phyloP scores from a whole-genome alignment of 192 early-diverging fungal genomes.

The Rhizoclosmatium globosum region DNA sequence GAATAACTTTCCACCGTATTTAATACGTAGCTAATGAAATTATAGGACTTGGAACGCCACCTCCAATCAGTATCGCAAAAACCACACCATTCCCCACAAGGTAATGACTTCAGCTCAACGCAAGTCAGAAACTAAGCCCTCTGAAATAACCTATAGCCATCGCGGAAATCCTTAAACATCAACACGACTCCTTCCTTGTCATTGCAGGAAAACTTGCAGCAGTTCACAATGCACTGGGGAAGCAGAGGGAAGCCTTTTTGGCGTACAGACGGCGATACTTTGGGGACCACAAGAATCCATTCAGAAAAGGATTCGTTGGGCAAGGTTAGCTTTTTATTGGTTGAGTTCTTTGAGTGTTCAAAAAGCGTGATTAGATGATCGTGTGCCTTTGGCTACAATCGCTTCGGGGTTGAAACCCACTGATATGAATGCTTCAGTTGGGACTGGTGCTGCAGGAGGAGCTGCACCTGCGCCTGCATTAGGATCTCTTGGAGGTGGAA shows the following conservation, averaged over 20 bases:
- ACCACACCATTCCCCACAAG: slow-evolving; percentile 31
- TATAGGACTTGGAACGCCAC: slow-evolving; percentile 35
- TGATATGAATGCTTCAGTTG: not conserved
- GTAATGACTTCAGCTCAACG: not conserved
- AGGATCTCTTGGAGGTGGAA: not conserved
- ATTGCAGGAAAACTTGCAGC: slow-evolving; percentile 42
- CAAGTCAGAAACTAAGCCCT: not conserved
- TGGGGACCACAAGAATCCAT: slow-evolving; percentile 33
- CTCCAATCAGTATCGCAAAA: slow-evolving; percentile 23
- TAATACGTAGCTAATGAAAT: not conserved
- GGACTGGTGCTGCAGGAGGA: not conserved
- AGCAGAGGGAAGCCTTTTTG: slow-evolving; percentile 35
- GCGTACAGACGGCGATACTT: slow-evolving; percentile 39
- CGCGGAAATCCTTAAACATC: slow-evolving; percentile 38
- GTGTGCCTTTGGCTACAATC: not conserved
- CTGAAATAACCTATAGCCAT: slow-evolving; percentile 30
- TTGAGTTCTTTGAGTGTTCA: not conserved
- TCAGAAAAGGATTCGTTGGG: slow-evolving; percentile 20
- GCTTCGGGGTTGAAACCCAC: not conserved
- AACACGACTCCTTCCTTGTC: slow-evolving; percentile 45
- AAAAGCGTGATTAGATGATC: not conserved
- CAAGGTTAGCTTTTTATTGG: slow-evolving; percentile 14
- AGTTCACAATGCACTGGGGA: slow-evolving; percentile 38
- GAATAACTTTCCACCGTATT: not conserved
- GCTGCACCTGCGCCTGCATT: not conserved